These are phyloP conservation scores for Casuarina cunninghamiana DNA, from an alignment of 306 rosid genomes.

Conservation along the genomic window DNA sequence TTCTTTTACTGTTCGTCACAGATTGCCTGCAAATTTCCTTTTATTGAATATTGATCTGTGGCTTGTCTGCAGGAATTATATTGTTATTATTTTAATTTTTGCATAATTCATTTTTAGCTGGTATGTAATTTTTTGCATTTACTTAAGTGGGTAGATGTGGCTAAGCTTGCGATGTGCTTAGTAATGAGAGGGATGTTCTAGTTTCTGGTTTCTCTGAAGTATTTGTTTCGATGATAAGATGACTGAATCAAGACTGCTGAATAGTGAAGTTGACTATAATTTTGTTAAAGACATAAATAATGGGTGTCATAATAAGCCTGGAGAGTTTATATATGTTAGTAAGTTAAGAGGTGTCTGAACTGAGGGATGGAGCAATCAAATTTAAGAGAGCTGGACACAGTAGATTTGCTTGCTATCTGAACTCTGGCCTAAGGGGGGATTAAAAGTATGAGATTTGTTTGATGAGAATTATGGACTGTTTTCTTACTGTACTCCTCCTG, in stretches of 20 bases:
- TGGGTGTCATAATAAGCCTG: neutral
- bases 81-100: neutral
- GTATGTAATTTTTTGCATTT: neutral
- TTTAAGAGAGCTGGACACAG: neutral
- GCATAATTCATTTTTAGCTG: neutral
- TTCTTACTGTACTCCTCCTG: neutral
- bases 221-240: neutral
- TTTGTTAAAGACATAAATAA: neutral
- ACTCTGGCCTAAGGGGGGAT: constrained; percentile 1
- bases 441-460: neutral
- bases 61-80: neutral
- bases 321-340: neutral
- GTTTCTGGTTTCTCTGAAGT: neutral
- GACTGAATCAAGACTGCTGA: neutral
- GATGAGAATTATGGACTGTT: neutral
- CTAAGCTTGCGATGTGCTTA: constrained; percentile 2
- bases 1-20: neutral
- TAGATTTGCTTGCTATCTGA: neutral
- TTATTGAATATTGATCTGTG: neutral
- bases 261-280: neutral
- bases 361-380: neutral
- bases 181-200: neutral
- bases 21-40: neutral
- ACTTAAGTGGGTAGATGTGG: constrained; percentile 1
- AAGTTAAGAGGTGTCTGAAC: neutral